Evolutionary conservation across 129 eudicot species (phyloP).

Genomic region (Flaveria linearis): DNA sequence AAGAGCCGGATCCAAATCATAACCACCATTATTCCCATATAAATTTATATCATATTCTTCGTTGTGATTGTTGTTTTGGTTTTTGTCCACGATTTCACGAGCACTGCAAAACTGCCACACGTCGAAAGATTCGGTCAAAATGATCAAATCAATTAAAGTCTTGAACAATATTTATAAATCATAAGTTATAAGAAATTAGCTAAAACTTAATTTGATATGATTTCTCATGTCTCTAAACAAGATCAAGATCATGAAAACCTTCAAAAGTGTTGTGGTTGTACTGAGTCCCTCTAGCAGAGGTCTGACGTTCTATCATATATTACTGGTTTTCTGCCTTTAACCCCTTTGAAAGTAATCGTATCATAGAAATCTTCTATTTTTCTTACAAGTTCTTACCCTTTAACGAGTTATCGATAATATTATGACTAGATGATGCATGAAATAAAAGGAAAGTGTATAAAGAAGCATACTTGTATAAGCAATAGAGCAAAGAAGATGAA

Average conservation of each 20-base stretch:
- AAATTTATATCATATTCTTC: conserved; percentile 10
- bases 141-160: background rate
- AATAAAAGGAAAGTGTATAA: background rate
- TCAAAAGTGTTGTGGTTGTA: too few species aligned
- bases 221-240: background rate
- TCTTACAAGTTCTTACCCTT: background rate
- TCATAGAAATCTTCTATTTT: background rate
- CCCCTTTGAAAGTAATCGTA: background rate
- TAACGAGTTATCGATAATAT: background rate
- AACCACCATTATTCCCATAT: conserved; percentile 16
- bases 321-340: too few species aligned
- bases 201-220: too few species aligned
- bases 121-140: background rate
- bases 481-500: conserved; percentile 36
- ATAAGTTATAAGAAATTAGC: too few species aligned
- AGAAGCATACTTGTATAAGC: conserved; percentile 39
- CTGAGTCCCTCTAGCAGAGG: too few species aligned
- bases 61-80: background rate
- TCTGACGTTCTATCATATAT: too few species aligned
- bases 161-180: background rate
- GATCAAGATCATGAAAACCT: background rate
- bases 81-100: conserved; percentile 26
- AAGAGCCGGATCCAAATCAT: conserved; percentile 53
- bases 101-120: conserved; percentile 29
- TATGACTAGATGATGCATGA: conserved; percentile 4